phyloP scores from a whole-genome alignment of 1,284 basidiomycete species.

The Crocinoboletus sp. region DNA sequence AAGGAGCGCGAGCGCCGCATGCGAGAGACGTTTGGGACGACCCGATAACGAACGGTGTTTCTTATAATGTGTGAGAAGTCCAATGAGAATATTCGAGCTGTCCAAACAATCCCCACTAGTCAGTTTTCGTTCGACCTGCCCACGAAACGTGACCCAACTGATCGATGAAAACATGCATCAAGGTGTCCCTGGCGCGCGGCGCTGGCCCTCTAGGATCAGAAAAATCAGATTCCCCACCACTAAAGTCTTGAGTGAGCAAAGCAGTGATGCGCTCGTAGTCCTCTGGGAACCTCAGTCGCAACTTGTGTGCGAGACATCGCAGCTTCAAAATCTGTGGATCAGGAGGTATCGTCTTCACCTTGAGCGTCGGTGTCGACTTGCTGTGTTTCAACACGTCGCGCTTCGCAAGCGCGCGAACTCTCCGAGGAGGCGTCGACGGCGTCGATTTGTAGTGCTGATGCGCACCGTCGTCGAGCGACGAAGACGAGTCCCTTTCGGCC shows the following conservation, averaged over 20 bases:
- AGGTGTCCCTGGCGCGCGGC: conserved; percentile 46
- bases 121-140: conserved; percentile 3
- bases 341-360: conserved; percentile 35
- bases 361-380: conserved; percentile 42
- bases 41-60: conserved; percentile 40
- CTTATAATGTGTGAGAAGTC: conserved; percentile 62
- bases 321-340: conserved; percentile 50
- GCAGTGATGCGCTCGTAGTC: conserved; percentile 44
- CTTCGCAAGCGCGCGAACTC: conserved; percentile 16
- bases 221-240: conserved; percentile 34
- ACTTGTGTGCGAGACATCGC: conserved; percentile 50
- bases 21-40: conserved; percentile 49
- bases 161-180: conserved; percentile 84
- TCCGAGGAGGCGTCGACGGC: conserved; percentile 34
- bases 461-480: conserved; percentile 30
- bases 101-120: neutral
- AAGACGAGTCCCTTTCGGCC: conserved; percentile 29
- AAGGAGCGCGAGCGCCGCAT: conserved; percentile 64
- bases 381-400: conserved; percentile 36
- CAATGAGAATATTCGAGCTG: conserved; percentile 83
- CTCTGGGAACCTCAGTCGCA: conserved; percentile 53
- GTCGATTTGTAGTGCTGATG: conserved; percentile 34
- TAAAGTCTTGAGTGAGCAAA: conserved; percentile 41
- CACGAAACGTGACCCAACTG: conserved; percentile 49
- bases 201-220: conserved; percentile 45